These are phyloP conservation scores for Coleophoma cylindrospora DNA, from an alignment of 2,329 filamentous ascomycete species.

Conservation along the genomic window DNA sequence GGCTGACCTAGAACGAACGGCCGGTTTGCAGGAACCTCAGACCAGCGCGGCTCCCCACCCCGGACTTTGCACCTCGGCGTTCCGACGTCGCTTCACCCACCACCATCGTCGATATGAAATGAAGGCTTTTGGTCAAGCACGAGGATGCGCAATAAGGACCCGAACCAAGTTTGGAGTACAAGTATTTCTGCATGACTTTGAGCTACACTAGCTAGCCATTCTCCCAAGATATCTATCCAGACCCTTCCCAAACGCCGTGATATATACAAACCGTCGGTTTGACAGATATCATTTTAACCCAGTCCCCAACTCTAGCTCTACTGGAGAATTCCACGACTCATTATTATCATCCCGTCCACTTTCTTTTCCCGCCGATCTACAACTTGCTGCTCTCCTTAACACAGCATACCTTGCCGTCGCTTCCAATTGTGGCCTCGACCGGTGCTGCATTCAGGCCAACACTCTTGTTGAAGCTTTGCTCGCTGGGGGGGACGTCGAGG, in stretches of 20 bases:
- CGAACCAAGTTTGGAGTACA: slow-evolving; percentile 9
- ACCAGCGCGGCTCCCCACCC: too few relatives aligned
- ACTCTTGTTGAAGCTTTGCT: slow-evolving; percentile 36
- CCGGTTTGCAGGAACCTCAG: too few relatives aligned
- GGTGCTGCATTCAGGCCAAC: slow-evolving; percentile 11
- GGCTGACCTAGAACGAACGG: too few relatives aligned
- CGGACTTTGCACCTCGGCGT: too few relatives aligned
- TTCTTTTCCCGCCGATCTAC: slow-evolving; percentile 1
- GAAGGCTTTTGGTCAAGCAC: too few relatives aligned
- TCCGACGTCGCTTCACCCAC: too few relatives aligned
- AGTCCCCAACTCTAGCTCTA: background rate
- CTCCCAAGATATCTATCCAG: slow-evolving; percentile 5
- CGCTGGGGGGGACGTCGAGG: slow-evolving; percentile 41
- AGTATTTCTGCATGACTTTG: slow-evolving; percentile 22
- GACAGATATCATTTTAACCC: background rate
- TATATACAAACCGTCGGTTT: too few relatives aligned
- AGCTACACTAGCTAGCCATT: slow-evolving; percentile 21
- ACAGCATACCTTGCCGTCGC: slow-evolving; percentile 17
- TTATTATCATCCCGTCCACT: background rate
- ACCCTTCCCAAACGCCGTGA: slow-evolving; percentile 5
- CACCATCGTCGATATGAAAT: too few relatives aligned
- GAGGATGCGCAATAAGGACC: too few relatives aligned
- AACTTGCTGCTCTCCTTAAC: slow-evolving; percentile 17
- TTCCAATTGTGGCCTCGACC: slow-evolving; percentile 13
- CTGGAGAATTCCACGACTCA: background rate